These are phyloP conservation scores for Taxillus chinensis DNA, from an alignment of 164 flowering plant genomes.

Conservation along the genomic window DNA sequence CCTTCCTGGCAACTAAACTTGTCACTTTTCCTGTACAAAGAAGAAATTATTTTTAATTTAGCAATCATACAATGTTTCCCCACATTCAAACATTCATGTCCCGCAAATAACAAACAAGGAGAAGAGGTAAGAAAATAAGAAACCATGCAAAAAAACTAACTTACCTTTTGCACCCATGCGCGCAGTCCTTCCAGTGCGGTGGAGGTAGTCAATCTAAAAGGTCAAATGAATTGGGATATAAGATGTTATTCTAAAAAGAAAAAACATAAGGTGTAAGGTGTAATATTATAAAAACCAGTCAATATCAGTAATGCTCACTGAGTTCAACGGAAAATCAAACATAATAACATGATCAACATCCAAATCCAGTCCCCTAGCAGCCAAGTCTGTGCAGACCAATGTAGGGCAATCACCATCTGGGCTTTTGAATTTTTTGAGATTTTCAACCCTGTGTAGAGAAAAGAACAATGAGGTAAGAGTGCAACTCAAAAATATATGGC, in stretches of 20 bases:
- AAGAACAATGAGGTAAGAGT: not conserved
- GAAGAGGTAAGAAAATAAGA: too few species aligned
- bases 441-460: slow-evolving; percentile 59
- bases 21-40: slow-evolving; percentile 74
- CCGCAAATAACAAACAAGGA: too few species aligned
- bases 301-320: slow-evolving; percentile 39
- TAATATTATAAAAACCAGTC: too few species aligned
- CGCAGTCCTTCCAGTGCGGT: slow-evolving; percentile 98
- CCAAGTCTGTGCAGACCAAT: slow-evolving; percentile 93
- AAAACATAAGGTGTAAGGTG: too few species aligned
- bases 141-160: too few species aligned
- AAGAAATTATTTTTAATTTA: not conserved
- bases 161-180: slow-evolving; percentile 99
- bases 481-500: not conserved
- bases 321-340: slow-evolving; percentile 89
- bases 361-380: slow-evolving; percentile 95
- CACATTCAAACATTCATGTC: too few species aligned
- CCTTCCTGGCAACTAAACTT: slow-evolving; percentile 74
- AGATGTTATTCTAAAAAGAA: not conserved
- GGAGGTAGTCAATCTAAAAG: slow-evolving; percentile 89
- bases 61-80: too few species aligned
- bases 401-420: slow-evolving; percentile 93
- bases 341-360: slow-evolving; percentile 97
- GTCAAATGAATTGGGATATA: not conserved
- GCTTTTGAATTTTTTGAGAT: slow-evolving; percentile 76